Conservation (phyloP, 2,329 filamentous ascomycete species). For the Trichoderma afroharzianum region DNA sequence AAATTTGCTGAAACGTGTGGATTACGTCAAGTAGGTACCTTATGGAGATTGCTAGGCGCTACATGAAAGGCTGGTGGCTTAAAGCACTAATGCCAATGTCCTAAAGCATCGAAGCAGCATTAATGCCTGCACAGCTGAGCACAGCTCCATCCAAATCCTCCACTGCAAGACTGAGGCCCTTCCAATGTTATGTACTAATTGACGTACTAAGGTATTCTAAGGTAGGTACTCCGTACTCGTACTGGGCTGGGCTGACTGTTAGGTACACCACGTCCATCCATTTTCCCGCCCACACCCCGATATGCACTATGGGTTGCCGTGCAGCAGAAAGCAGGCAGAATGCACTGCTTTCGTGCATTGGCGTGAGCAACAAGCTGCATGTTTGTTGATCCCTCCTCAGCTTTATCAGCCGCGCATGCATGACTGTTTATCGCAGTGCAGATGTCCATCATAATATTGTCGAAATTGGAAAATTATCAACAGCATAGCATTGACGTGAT, state of each 20-base stretch:
- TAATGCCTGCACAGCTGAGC: background rate
- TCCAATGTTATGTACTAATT: too few relatives aligned
- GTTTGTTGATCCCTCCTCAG: constrained; percentile 6
- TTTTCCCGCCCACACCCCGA: background rate
- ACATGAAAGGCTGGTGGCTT: background rate
- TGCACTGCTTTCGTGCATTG: constrained; percentile 16
- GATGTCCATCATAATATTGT: background rate
- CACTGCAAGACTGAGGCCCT: background rate
- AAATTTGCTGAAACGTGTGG: background rate
- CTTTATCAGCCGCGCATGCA: background rate
- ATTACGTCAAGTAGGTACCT: background rate
- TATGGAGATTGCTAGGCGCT: background rate
- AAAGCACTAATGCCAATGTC: background rate
- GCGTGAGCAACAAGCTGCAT: background rate
- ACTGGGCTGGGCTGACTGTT: background rate
- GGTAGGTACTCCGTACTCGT: too few relatives aligned
- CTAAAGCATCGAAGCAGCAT: background rate
- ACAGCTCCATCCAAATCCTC: background rate
- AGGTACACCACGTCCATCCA: background rate
- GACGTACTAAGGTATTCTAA: background rate
- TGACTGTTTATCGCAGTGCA: background rate
- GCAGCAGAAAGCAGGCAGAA: constrained; percentile 7
- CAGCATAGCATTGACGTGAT: background rate
- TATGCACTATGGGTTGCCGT: background rate
- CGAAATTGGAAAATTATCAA: background rate